A percentile compares a stretch with the other conserved stretches of the same genome.
Conservation (phyloP, 768 basidiomycete species). For the Boletus rex-veris region DNA sequence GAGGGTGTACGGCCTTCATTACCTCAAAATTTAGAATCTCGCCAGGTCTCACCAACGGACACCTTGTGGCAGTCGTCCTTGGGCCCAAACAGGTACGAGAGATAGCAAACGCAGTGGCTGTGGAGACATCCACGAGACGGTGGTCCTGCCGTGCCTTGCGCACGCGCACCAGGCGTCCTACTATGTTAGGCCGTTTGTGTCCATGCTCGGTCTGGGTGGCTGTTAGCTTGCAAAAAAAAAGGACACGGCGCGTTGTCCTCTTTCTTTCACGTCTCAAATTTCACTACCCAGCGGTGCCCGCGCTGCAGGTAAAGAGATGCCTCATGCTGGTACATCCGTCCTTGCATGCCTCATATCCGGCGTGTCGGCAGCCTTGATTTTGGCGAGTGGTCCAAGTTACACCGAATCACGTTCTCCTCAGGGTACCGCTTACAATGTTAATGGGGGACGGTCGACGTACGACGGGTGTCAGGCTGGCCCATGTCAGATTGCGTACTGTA, state of each 20-base stretch:
- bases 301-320: conserved; percentile 21
- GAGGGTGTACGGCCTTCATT: conserved; percentile 19
- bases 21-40: conserved; percentile 10
- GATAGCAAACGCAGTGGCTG: conserved; percentile 1
- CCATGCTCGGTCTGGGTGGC: conserved; percentile 17
- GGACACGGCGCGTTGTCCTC: conserved; percentile 2
- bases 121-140: conserved; percentile 2
- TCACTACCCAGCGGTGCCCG: conserved; percentile 10
- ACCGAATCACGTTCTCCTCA: conserved; percentile 48
- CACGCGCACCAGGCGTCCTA: conserved; percentile 16
- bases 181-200: conserved; percentile 18
- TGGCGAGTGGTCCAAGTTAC: conserved; percentile 26
- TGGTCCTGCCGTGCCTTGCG: conserved; percentile 20
- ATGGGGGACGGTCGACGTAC: conserved; percentile 60
- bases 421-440: conserved; percentile 44
- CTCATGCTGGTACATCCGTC: conserved; percentile 10
- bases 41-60: background rate
- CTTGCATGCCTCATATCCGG: conserved; percentile 21
- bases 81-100: background rate
- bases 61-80: conserved; percentile 15
- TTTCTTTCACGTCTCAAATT: conserved; percentile 4
- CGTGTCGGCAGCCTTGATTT: conserved; percentile 18
- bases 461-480: conserved; percentile 59
- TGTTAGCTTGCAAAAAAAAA: conserved; percentile 19
- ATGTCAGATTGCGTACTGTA: conserved; percentile 67